Base-by-base conservation (phyloP, 1,284 basidiomycete genomes). In the Ceratobasidium sp. region DNA sequence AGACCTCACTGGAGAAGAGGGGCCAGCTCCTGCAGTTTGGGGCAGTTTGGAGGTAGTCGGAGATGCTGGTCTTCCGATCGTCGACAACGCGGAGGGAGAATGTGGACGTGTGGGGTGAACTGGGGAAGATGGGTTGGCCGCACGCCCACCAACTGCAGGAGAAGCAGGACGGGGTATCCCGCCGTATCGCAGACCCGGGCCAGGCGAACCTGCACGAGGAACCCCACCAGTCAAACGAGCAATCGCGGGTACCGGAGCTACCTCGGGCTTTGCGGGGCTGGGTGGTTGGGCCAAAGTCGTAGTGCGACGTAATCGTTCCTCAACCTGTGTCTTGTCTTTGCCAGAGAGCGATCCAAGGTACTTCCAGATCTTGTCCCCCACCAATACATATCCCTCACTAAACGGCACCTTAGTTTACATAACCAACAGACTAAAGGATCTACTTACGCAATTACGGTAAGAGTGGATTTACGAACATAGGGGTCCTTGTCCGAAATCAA, bases 401-500 rank as follows among this genome's bases (percentile, higher is more conserved):
- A 27, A 71, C 50, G 44, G 53, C 52, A 46, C 56, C 58, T 64
- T n/a, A 71, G 33, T 42, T 57, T 72, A 70, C 50, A 52, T 56
- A 25, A 16, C n/a, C n/a, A 33, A 42, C 16, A 54, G 5, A 14
- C 25, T 25, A 39, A 23, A 46, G 16, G 53, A 47, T 11, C 16
- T 71, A 74, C 73, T 77, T 76, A 87, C 86, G 94, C 87, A 60
- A 97, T 79, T 41, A 86, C 82, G 42, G 84, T 82, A 25, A 97
- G 81, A 7, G 93, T 90, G 11, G 93, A 91, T 73, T 90, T 93
- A 13, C 95, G 85, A 33, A 95, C 93, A 67, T 83, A 80, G 0
- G 91, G 85, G 77, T 97, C 94, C 76, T 93, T 91, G 76, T 97
- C 95, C 27, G 89, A 87, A 71, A 97, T 89, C 82, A 90, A 87